Conservation (phyloP, 2,329 filamentous ascomycete species). For the Aspergillus calidoustus region DNA sequence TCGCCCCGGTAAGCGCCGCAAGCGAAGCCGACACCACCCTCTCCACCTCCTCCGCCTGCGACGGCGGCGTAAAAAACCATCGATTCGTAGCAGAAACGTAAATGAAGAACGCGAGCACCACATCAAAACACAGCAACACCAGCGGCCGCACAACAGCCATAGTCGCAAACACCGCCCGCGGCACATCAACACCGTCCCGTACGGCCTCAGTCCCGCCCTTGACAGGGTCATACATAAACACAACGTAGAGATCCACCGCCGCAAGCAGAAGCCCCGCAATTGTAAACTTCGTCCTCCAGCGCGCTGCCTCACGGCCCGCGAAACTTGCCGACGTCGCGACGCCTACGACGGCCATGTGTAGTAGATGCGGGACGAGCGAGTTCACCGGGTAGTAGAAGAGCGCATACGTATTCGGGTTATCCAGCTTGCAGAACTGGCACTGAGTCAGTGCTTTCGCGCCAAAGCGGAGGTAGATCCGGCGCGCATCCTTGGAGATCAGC, state of each 20-base stretch:
- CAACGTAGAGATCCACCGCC: slow-evolving; percentile 67
- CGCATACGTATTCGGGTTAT: slow-evolving; percentile 72
- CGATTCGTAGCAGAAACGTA: slow-evolving; percentile 81
- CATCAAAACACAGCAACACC: slow-evolving; percentile 68
- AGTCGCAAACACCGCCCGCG: slow-evolving; percentile 38
- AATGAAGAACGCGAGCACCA: slow-evolving; percentile 65
- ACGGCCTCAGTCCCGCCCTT: slow-evolving; percentile 62
- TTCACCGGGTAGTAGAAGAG: slow-evolving; percentile 75
- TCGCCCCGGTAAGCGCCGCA: slow-evolving; percentile 61
- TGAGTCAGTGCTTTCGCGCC: slow-evolving; percentile 74
- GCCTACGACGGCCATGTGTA: slow-evolving; percentile 74
- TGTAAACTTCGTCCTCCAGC: slow-evolving; percentile 74
- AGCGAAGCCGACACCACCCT: slow-evolving; percentile 51
- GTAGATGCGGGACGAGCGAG: slow-evolving; percentile 75
- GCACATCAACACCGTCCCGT: slow-evolving; percentile 66
- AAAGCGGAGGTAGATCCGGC: slow-evolving; percentile 81
- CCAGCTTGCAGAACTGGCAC: slow-evolving; percentile 82
- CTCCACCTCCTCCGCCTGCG: slow-evolving; percentile 70
- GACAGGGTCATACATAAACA: slow-evolving; percentile 65
- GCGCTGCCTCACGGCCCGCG: slow-evolving; percentile 64
- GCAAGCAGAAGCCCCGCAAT: slow-evolving; percentile 64
- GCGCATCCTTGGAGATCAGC: slow-evolving; percentile 72
- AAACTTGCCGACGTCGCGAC: slow-evolving; percentile 72
- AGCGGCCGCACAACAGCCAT: slow-evolving; percentile 66
- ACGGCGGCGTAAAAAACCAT: slow-evolving; percentile 68